Evolutionary conservation across 2,329 filamentous ascomycete genomes (phyloP).

Genomic region (Cladosporium sp.): DNA sequence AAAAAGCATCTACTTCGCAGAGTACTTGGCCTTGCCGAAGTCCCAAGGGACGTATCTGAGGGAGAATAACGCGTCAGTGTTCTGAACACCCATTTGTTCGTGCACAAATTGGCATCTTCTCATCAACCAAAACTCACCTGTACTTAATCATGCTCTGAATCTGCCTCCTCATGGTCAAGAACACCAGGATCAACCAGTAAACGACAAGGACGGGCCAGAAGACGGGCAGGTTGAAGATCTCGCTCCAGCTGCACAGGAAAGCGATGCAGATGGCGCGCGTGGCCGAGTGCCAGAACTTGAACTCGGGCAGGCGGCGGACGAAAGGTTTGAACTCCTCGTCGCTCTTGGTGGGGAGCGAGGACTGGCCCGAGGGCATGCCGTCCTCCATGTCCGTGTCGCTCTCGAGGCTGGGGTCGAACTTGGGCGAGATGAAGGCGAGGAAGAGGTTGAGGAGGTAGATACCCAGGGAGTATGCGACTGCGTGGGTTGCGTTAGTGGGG

Average conservation of each 20-base stretch:
- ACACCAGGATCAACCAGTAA: conserved; percentile 97
- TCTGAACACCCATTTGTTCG: not conserved
- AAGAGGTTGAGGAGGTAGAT: conserved; percentile 99
- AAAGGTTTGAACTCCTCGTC: conserved; percentile 98
- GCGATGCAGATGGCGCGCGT: conserved; percentile 80
- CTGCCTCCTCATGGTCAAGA: conserved; percentile 96
- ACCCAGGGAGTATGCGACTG: conserved; percentile 93
- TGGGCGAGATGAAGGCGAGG: conserved; percentile 95
- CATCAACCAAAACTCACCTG: conserved; percentile 64
- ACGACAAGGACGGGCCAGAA: conserved; percentile 99
- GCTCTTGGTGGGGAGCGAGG: conserved; percentile 83
- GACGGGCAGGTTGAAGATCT: conserved; percentile 92
- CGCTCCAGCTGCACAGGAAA: conserved; percentile 88
- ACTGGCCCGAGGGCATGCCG: conserved; percentile 55
- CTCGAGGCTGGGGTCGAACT: conserved; percentile 97
- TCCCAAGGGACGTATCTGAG: conserved; percentile 37
- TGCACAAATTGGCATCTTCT: not conserved
- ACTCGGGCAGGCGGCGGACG: conserved; percentile 91
- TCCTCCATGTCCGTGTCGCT: conserved; percentile 96
- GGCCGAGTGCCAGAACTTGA: conserved; percentile 99
- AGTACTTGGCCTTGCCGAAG: conserved; percentile 37
- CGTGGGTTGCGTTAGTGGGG: not conserved
- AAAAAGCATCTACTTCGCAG: conserved; percentile 27
- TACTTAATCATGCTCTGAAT: conserved; percentile 99
- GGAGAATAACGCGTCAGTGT: conserved; percentile 17